Evolutionary conservation across 2,329 filamentous ascomycete species (phyloP).

Genomic region (Phaeosphaeria sp.): DNA sequence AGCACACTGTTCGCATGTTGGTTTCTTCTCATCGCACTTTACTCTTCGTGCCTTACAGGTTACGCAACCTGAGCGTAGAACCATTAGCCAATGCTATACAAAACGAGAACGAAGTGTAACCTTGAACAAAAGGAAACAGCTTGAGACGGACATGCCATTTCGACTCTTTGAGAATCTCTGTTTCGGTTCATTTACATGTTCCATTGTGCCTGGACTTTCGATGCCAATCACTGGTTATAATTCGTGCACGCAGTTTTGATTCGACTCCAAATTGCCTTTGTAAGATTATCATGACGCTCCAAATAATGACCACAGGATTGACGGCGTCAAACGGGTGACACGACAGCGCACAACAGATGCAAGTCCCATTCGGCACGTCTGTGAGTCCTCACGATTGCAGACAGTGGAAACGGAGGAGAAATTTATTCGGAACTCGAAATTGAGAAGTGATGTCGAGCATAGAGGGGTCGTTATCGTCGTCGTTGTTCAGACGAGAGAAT

Average conservation of each 20-base stretch:
- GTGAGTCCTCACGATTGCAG: neutral
- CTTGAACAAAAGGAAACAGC: constrained; percentile 13
- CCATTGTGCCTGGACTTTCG: constrained; percentile 2
- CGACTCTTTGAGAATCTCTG: constrained; percentile 20
- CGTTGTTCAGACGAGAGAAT: too few species aligned
- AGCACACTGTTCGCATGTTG: constrained; percentile 68
- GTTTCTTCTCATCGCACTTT: constrained; percentile 76
- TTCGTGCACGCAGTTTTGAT: neutral
- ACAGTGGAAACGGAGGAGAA: constrained; percentile 4
- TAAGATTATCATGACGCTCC: constrained; percentile 3
- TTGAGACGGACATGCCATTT: constrained; percentile 19
- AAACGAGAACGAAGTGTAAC: constrained; percentile 7
- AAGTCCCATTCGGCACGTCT: constrained; percentile 6
- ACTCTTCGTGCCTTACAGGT: constrained; percentile 75
- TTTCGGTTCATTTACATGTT: constrained; percentile 5
- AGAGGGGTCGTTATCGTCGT: constrained; percentile 1
- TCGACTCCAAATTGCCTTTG: neutral
- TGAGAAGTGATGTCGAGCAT: too few species aligned
- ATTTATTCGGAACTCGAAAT: too few species aligned
- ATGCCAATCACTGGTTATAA: neutral
- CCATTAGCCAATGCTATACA: constrained; percentile 9
- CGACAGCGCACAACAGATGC: constrained; percentile 8
- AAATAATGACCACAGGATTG: constrained; percentile 3
- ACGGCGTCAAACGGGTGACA: constrained; percentile 4
- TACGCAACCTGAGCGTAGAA: constrained; percentile 62